Percentiles rank a stretch among this genome's conserved stretches.
phyloP scores from a whole-genome alignment of 2,329 filamentous ascomycete genomes.

The Penicillium expansum region DNA sequence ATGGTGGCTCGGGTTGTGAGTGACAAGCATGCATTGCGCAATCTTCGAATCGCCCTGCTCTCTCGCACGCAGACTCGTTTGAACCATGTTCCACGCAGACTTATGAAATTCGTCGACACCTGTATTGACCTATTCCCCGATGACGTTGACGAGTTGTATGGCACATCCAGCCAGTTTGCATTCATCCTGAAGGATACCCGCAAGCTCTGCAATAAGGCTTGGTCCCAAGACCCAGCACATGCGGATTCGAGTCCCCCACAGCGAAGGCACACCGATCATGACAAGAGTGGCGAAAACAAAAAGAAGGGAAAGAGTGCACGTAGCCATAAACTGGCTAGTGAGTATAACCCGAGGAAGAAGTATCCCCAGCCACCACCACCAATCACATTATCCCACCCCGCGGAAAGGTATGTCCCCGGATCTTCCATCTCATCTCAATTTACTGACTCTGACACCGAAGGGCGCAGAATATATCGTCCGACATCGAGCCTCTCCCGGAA shows the following conservation, averaged over 20 bases:
- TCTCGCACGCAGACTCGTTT: constrained; percentile 31
- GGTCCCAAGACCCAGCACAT: not conserved
- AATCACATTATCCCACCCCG: not conserved
- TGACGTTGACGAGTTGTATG: constrained; percentile 8
- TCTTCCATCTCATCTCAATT: not conserved
- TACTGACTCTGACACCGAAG: not conserved
- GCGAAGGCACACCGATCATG: not conserved
- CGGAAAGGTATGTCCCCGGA: not conserved
- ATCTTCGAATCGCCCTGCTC: constrained; percentile 31
- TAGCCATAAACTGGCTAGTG: not conserved
- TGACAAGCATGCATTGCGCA: constrained; percentile 26
- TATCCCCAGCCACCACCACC: not conserved
- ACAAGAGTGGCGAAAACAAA: not conserved
- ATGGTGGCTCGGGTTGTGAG: constrained; percentile 34
- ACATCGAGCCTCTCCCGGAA: not conserved
- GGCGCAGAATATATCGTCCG: not conserved
- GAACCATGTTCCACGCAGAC: constrained; percentile 22
- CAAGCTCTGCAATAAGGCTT: constrained; percentile 17
- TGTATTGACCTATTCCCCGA: constrained; percentile 23
- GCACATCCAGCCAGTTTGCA: constrained; percentile 18
- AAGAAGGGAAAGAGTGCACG: not conserved
- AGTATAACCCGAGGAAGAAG: constrained; percentile 1
- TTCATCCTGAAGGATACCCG: constrained; percentile 21
- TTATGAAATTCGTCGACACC: constrained; percentile 32
- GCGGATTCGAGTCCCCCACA: not conserved